phyloP scores from a whole-genome alignment of 2,329 filamentous ascomycete species.

The Davidsoniella eucalypti region DNA sequence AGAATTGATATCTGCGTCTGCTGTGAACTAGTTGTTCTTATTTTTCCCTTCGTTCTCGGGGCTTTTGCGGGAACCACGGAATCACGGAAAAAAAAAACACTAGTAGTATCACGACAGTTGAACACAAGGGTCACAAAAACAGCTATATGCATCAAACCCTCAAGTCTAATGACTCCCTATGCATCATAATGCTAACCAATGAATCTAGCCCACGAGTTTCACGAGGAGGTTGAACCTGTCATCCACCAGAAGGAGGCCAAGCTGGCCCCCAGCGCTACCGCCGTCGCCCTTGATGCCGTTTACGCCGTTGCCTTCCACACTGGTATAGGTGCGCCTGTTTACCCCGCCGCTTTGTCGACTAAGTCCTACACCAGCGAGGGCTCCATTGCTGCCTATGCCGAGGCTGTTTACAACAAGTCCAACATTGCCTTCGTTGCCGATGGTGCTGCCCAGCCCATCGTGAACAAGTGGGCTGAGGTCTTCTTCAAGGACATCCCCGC shows the following conservation, averaged over 20 bases:
- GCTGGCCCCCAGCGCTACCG: slow-evolving; percentile 42
- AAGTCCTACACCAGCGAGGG: slow-evolving; percentile 68
- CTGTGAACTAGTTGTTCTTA: background rate
- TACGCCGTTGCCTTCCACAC: slow-evolving; percentile 84
- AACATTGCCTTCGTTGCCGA: slow-evolving; percentile 89
- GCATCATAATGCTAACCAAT: slow-evolving; percentile 12
- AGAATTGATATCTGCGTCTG: slow-evolving; percentile 13
- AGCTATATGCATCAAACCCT: background rate
- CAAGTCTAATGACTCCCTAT: background rate
- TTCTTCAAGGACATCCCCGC: slow-evolving; percentile 67
- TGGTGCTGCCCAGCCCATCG: slow-evolving; percentile 57
- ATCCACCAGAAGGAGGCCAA: slow-evolving; percentile 65
- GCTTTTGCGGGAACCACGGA: slow-evolving; percentile 9
- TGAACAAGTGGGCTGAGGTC: slow-evolving; percentile 80
- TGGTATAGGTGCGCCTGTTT: slow-evolving; percentile 67
- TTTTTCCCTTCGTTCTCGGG: slow-evolving; percentile 2
- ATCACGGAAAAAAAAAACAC: background rate
- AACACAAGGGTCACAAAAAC: background rate
- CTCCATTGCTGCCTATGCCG: slow-evolving; percentile 58
- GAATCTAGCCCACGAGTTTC: slow-evolving; percentile 62
- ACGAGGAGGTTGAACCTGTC: slow-evolving; percentile 68
- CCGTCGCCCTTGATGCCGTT: slow-evolving; percentile 68
- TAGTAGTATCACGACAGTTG: no score
- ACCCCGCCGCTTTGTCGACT: slow-evolving; percentile 53
- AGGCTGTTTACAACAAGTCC: slow-evolving; percentile 66